Evolutionary conservation across 2,329 filamentous ascomycete genomes (phyloP), one percentile per base, ranked within the genome.

Genomic region (Lachnellula willkommii): DNA sequence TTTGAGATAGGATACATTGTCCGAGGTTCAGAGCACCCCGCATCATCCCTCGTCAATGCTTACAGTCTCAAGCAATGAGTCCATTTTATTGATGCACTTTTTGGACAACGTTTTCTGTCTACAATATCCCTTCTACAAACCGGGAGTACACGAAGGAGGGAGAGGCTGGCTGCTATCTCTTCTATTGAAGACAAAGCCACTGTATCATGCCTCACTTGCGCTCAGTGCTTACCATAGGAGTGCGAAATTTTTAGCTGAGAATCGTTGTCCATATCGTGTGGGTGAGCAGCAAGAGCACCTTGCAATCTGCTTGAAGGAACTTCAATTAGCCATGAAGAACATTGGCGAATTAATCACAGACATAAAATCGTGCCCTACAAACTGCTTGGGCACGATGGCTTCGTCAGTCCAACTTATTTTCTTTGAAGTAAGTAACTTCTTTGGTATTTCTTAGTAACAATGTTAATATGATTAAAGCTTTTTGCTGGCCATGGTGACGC

Each of bases 21-120:
- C 17, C 8, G 36, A 50, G 11, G 8, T 14, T 60, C 28, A 60
- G 47, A 9, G 45, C 12, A 52, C 47, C 28, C 37, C 15, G 15
- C 45, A 54, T 54, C 39, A 40, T 17, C 28, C 47, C n/a, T 35
- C 22, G 5, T 49, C 46, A 14, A 15, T 60, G 7, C 45, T 47
- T 17, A 52, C 53, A 2, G 52, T 60, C 11, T 52, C 62, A 14
- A 40, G 35, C 3, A 50, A 60, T 20, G 61, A 66, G 17, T 52
- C 60, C n/a, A 22, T 55, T 14, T 56, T 78, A 45, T 69, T 80
- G 56, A 82, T 83, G 77, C 74, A 82, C 55, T 87, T 85, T 64
- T 73, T 85, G 46, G 83, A 87, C 65, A 78, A 80, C 61, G 75
- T 85, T 17, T 80, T 86, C 59, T 82, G 83, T 1, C 79, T 84